phyloP scores from a whole-genome alignment of 192 early-diverging fungal species.

The Entomortierella chlamydospora region DNA sequence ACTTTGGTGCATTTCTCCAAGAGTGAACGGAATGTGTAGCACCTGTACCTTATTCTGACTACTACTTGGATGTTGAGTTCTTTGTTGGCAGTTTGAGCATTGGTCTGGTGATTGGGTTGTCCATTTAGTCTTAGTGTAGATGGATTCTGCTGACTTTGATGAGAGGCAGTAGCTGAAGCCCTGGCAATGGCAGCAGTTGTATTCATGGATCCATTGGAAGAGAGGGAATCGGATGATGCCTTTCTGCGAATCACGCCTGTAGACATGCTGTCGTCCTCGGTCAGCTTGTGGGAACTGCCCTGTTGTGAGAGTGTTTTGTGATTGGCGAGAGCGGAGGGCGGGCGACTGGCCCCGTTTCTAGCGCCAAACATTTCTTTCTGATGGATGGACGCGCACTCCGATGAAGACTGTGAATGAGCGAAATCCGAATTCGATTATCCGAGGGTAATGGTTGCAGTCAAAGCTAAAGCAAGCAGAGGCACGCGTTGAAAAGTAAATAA shows the following conservation, averaged over 20 bases:
- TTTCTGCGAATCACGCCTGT: conserved; percentile 10
- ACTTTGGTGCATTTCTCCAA: neutral
- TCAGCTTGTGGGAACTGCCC: neutral
- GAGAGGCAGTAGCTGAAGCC: neutral
- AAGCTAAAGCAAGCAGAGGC: too few relatives aligned
- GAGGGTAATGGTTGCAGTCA: neutral
- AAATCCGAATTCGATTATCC: too few relatives aligned
- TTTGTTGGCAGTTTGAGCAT: conserved; percentile 49
- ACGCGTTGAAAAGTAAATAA: too few relatives aligned
- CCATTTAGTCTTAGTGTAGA: neutral
- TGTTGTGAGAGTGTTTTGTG: neutral
- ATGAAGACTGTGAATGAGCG: too few relatives aligned
- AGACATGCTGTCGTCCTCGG: neutral
- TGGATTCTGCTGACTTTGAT: neutral
- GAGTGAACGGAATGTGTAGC: neutral
- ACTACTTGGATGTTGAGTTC: conserved; percentile 87
- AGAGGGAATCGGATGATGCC: conserved; percentile 36
- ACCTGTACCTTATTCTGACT: conserved; percentile 77
- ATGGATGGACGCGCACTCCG: neutral
- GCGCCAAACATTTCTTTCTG: conserved; percentile 37
- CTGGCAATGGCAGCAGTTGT: neutral
- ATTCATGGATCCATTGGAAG: conserved; percentile 13
- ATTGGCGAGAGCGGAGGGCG: conserved; percentile 13
- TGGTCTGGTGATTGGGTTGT: neutral
- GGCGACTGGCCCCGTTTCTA: conserved; percentile 34